Evolutionary conservation across 305 asterid species (phyloP), one percentile per base, ranked within the genome.

Genomic region (Fraxinus platypoda): DNA sequence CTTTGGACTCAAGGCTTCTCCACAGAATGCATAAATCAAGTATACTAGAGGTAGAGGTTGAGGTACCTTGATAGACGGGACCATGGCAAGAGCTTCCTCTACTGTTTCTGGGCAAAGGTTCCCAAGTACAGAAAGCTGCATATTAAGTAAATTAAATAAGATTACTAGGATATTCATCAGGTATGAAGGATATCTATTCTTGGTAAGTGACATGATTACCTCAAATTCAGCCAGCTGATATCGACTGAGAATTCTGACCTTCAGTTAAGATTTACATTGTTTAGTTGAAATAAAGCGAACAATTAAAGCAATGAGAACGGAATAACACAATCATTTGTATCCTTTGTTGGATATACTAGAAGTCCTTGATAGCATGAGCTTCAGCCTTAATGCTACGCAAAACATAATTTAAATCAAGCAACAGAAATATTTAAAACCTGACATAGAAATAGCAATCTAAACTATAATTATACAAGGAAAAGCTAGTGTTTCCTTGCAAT

Each of bases 101-200:
- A 90, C 94, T 5, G 97, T 91, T 84, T 94, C 97, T 0, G 97
- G 98, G 83, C 98, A 93, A 66, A 95, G 97, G 89, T 94, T 95
- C 81, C 97, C 98, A 68, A 94, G 97, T 26, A 95, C 98, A 86
- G 91, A 88, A 34, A 89, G 92, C 98, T 76, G 80, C 89, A 89
- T 46, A 52, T 28, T 33, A 17, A 6, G 43, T 68, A 30, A 68
- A 68, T 68, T 9, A 74, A 8, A 57, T n/a, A 81, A 28, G 46
- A 54, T 46, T 25, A 15, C 49, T n/a, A 62, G 11, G 23, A 80
- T 21, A 2, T 64, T 25, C 2, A 34, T 78, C 28, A 43, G 73
- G 74, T 66, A 74, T 43, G 68, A 33, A 41, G 25, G 68, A 23
- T 25, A 52, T 41, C 19, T 4, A 30, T 11, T 76, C 9, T 37